Percentiles rank a stretch among this genome's conserved stretches.
phyloP scores from a whole-genome alignment of 1,139 yeast species.

The Debaryomyces sp. region DNA sequence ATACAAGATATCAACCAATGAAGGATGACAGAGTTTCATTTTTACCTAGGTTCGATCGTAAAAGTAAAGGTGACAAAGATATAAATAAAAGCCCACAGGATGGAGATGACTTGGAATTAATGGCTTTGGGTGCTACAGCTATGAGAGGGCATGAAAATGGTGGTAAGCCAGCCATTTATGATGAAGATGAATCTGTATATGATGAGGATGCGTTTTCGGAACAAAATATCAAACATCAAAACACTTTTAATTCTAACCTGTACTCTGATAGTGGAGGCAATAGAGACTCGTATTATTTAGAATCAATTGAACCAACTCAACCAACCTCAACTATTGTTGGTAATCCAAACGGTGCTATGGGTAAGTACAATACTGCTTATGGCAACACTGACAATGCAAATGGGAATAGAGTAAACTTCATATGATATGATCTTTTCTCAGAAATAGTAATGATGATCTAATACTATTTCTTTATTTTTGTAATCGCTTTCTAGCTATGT shows the following conservation, averaged over 20 bases:
- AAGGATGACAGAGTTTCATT: constrained; percentile 95
- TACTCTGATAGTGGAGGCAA: constrained; percentile 17
- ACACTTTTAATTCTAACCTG: constrained; percentile 12
- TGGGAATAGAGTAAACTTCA: constrained; percentile 23
- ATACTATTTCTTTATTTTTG: constrained; percentile 3
- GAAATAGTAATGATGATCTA: not conserved
- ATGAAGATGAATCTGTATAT: constrained; percentile 39
- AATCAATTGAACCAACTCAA: constrained; percentile 43
- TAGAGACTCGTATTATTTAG: constrained; percentile 37
- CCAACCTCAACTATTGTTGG: constrained; percentile 50
- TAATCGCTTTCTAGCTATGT: constrained; percentile 1
- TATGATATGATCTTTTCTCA: constrained; percentile 12
- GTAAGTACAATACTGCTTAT: constrained; percentile 21
- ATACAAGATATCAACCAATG: constrained; percentile 94
- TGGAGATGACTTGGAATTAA: constrained; percentile 72
- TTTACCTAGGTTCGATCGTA: constrained; percentile 63
- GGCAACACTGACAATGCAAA: constrained; percentile 7
- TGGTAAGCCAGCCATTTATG: constrained; percentile 27
- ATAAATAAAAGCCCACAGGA: constrained; percentile 30
- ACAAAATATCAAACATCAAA: constrained; percentile 6
- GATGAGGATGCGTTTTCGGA: constrained; percentile 30
- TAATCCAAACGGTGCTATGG: constrained; percentile 39
- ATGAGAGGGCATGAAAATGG: constrained; percentile 72
- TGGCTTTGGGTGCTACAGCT: constrained; percentile 88
- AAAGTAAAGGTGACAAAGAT: constrained; percentile 31